Evolutionary conservation across 345 rosid species (phyloP).

Genomic region (Acer campestre): DNA sequence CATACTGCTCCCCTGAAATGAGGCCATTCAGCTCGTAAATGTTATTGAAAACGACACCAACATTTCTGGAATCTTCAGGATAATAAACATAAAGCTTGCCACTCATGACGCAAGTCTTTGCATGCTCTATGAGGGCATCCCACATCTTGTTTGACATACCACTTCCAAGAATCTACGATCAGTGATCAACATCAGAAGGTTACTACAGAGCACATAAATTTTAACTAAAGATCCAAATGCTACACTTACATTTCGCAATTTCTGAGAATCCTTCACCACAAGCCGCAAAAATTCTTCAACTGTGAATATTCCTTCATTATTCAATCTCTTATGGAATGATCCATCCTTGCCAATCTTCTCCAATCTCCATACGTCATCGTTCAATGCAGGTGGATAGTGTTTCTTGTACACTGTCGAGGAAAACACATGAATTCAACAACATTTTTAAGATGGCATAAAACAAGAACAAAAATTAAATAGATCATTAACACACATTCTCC

Average conservation of each 20-base stretch:
- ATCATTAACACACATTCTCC: slow-evolving; percentile 73
- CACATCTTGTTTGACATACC: slow-evolving; percentile 99
- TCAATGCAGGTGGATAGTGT: slow-evolving; percentile 90
- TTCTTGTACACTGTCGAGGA: slow-evolving; percentile 87
- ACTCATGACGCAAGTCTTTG: slow-evolving; percentile 88
- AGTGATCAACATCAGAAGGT: slow-evolving; percentile 28
- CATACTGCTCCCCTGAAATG: slow-evolving; percentile 83
- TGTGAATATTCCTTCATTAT: slow-evolving; percentile 36
- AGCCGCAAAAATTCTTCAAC: slow-evolving; percentile 88
- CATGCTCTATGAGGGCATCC: slow-evolving; percentile 95
- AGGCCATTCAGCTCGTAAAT: slow-evolving; percentile 85
- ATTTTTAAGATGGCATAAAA: not conserved
- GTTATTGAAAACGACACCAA: slow-evolving; percentile 83
- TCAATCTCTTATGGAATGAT: slow-evolving; percentile 91
- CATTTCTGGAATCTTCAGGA: slow-evolving; percentile 78
- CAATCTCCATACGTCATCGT: slow-evolving; percentile 95
- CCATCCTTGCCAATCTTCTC: slow-evolving; percentile 99
- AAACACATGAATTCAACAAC: slow-evolving; percentile 12
- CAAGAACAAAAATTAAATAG: not conserved
- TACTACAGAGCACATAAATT: slow-evolving; percentile 4
- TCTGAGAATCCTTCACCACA: slow-evolving; percentile 71
- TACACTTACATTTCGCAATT: slow-evolving; percentile 74
- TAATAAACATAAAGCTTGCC: slow-evolving; percentile 85
- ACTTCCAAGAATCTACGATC: slow-evolving; percentile 84
- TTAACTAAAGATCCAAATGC: slow-evolving; percentile 25